Conservation (phyloP, 2,329 filamentous ascomycete genomes). For the Ramularia endophylla region DNA sequence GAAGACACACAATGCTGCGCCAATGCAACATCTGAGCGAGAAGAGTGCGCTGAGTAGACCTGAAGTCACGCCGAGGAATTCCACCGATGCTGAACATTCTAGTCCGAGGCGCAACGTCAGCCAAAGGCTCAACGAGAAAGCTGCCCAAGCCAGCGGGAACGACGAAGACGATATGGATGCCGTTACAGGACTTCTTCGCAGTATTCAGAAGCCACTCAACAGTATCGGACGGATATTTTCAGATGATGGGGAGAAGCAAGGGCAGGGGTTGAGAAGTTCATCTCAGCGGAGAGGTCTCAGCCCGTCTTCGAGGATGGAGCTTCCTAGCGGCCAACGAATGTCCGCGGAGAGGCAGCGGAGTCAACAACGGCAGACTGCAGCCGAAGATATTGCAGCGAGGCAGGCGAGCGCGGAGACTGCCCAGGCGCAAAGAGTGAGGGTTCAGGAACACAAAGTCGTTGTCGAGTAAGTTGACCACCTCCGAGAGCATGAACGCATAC, state of each 20-base stretch:
- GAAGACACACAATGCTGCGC: constrained; percentile 28
- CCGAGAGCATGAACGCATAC: not conserved
- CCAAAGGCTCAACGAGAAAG: constrained; percentile 35
- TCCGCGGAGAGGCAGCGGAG: constrained; percentile 17
- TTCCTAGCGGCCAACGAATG: constrained; percentile 18
- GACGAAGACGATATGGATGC: constrained; percentile 67
- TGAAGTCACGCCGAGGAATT: constrained; percentile 55
- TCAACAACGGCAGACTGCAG: constrained; percentile 51
- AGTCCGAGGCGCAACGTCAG: constrained; percentile 52
- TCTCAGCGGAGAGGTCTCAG: constrained; percentile 36
- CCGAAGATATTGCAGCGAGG: constrained; percentile 80
- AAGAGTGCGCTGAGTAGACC: constrained; percentile 48
- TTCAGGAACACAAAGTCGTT: constrained; percentile 80
- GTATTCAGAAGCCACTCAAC: constrained; percentile 83
- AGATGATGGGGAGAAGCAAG: constrained; percentile 47
- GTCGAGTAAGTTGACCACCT: constrained; percentile 55
- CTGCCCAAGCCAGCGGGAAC: constrained; percentile 13
- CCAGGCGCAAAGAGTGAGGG: constrained; percentile 75
- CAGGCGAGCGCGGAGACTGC: constrained; percentile 88
- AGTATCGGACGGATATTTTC: constrained; percentile 95
- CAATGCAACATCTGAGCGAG: constrained; percentile 36
- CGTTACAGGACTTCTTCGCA: constrained; percentile 77
- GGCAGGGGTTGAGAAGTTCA: constrained; percentile 17
- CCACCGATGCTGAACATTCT: constrained; percentile 55
- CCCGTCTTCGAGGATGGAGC: constrained; percentile 30